phyloP scores from a whole-genome alignment of 2,329 filamentous ascomycete genomes.

The Talaromyces sp. region DNA sequence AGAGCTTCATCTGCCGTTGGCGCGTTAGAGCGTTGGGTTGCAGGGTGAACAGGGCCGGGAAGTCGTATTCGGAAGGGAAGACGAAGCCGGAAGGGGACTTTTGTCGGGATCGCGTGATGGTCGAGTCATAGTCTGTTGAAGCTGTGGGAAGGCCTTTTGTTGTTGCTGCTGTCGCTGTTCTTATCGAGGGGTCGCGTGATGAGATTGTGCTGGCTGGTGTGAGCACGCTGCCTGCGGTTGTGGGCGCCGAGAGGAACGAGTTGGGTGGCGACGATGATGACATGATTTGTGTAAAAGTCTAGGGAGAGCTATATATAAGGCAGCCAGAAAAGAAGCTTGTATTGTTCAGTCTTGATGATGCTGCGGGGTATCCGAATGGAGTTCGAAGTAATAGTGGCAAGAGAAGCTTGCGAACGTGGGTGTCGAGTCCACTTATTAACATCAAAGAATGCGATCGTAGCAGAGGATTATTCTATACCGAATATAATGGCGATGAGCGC shows the following conservation, averaged over 20 bases:
- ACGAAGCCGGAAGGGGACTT: slow-evolving; percentile 22
- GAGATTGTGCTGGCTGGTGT: slow-evolving; percentile 11
- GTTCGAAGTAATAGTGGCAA: not conserved
- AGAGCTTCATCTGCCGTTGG: slow-evolving; percentile 61
- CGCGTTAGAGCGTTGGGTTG: slow-evolving; percentile 42
- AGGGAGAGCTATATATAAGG: not conserved
- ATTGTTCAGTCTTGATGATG: not conserved
- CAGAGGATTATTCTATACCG: not conserved
- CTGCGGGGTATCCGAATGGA: not conserved
- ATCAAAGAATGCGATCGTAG: not conserved
- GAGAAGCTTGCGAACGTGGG: not conserved
- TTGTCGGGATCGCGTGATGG: slow-evolving; percentile 4
- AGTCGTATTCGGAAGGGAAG: slow-evolving; percentile 39
- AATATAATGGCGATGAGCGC: not conserved
- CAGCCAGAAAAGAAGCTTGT: not conserved
- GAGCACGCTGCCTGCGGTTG: slow-evolving; percentile 9
- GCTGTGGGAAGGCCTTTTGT: not conserved
- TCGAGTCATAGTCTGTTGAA: not conserved
- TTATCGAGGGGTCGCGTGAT: slow-evolving; percentile 5
- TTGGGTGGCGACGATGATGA: slow-evolving; percentile 4
- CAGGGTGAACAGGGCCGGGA: slow-evolving; percentile 50
- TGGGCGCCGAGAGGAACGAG: slow-evolving; percentile 9
- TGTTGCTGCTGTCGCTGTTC: not conserved
- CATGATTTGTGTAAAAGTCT: not conserved
- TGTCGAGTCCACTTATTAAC: not conserved